These are phyloP conservation scores for Cucurbita ficifolia DNA, from an alignment of 306 rosid species.

Conservation along the genomic window DNA sequence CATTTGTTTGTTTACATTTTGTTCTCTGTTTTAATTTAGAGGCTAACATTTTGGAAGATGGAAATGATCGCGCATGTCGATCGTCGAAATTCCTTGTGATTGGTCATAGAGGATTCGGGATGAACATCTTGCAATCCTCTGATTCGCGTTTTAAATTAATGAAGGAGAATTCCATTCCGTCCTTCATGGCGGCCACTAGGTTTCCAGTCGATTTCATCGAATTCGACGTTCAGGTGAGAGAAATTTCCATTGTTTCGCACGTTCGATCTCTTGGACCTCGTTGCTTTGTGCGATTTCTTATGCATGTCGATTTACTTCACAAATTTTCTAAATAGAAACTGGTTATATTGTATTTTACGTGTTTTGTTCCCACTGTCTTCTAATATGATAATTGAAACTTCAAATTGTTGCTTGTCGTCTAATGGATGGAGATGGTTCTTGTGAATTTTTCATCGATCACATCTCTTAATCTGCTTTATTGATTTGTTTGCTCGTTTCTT, in stretches of 20 bases:
- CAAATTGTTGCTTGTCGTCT: background rate
- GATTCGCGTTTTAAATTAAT: conserved; percentile 42
- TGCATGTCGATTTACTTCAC: background rate
- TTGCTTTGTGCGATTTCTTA: background rate
- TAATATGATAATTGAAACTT: background rate
- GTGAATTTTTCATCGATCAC: background rate
- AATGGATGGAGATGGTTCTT: background rate
- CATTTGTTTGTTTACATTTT: background rate
- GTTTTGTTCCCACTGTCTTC: background rate
- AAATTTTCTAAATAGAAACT: background rate
- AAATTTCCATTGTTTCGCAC: background rate
- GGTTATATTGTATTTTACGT: background rate
- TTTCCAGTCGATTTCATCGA: conserved; percentile 56
- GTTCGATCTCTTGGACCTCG: background rate
- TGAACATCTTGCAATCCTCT: conserved; percentile 52
- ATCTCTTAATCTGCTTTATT: background rate
- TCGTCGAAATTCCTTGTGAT: conserved; percentile 34
- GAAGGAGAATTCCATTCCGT: conserved; percentile 58
- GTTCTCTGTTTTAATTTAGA: background rate
- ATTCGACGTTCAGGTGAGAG: conserved; percentile 69
- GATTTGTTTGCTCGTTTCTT: background rate
- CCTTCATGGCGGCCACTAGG: conserved; percentile 45
- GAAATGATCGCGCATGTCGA: background rate
- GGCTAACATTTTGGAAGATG: background rate
- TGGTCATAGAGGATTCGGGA: conserved; percentile 64